These are phyloP conservation scores for Penicillium sp. DNA, from an alignment of 2,329 filamentous ascomycete species.

Conservation along the genomic window DNA sequence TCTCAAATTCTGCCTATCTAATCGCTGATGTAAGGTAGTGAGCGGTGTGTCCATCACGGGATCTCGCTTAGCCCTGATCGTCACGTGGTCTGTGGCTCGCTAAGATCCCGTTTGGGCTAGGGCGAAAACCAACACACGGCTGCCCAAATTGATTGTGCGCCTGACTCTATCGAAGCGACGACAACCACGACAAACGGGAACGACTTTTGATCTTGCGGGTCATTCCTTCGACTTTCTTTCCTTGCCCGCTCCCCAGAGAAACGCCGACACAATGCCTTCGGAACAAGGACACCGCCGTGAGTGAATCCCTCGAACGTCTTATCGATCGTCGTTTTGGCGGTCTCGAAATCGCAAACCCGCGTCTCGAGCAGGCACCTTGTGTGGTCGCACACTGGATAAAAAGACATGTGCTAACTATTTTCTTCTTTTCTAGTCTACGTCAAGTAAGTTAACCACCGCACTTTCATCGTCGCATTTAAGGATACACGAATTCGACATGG, in stretches of 20 bases:
- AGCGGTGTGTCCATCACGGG: slow-evolving; percentile 15
- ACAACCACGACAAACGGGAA: slow-evolving; percentile 43
- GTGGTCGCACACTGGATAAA: slow-evolving; percentile 6
- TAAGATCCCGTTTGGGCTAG: slow-evolving; percentile 41
- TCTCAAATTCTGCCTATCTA: slow-evolving; percentile 20
- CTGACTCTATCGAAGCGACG: slow-evolving; percentile 41
- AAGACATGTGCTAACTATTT: slow-evolving; percentile 32
- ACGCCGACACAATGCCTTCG: slow-evolving; percentile 75
- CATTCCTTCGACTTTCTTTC: slow-evolving; percentile 44
- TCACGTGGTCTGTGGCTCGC: slow-evolving; percentile 25
- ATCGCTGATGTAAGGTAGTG: slow-evolving; percentile 22
- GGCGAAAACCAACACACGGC: slow-evolving; percentile 27
- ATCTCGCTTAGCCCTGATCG: slow-evolving; percentile 35
- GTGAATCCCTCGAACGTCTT: slow-evolving; percentile 44
- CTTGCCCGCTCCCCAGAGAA: slow-evolving; percentile 44
- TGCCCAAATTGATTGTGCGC: slow-evolving; percentile 42
- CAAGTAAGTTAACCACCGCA: slow-evolving; percentile 66
- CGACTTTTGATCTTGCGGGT: slow-evolving; percentile 33
- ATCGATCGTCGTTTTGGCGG: slow-evolving; percentile 17
- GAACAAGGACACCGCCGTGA: slow-evolving; percentile 86
- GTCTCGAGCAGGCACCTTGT: slow-evolving; percentile 10
- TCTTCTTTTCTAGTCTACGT: slow-evolving; percentile 67
- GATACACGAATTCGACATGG: slow-evolving; percentile 20
- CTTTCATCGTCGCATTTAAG: slow-evolving; percentile 23
- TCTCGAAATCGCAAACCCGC: slow-evolving; percentile 14